These are phyloP conservation scores for Hypoxylon sp. DNA, from an alignment of 2,329 filamentous ascomycete genomes.

Conservation along the genomic window DNA sequence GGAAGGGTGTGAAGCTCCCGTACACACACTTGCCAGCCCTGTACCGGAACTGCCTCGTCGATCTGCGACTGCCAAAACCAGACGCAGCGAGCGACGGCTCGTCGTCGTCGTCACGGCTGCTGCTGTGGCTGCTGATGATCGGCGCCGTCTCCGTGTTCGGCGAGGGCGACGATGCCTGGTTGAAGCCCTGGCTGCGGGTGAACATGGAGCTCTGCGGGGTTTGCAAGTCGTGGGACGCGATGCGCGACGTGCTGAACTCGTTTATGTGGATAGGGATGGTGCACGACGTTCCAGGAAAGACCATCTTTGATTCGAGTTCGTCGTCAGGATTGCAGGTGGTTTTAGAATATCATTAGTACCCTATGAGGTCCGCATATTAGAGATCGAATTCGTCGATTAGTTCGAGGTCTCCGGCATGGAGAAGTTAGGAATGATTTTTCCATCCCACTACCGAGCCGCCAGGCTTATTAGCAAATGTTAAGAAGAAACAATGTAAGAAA, in stretches of 20 bases:
- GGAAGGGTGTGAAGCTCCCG: constrained; percentile 40
- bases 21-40: constrained; percentile 31
- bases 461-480: too few relatives aligned
- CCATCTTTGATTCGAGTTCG: constrained; percentile 35
- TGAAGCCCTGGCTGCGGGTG: constrained; percentile 34
- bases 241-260: constrained; percentile 38
- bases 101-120: constrained; percentile 21
- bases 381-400: too few relatives aligned
- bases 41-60: constrained; percentile 27
- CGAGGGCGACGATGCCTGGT: constrained; percentile 31
- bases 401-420: not conserved
- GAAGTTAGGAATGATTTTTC: not conserved
- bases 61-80: constrained; percentile 3
- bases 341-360: not conserved
- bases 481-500: too few relatives aligned
- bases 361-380: too few relatives aligned
- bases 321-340: not conserved
- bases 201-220: constrained; percentile 31
- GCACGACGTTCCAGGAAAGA: constrained; percentile 43
- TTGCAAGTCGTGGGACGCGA: constrained; percentile 30
- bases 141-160: constrained; percentile 40
- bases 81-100: not conserved
- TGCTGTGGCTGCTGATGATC: constrained; percentile 42
- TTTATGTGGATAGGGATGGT: constrained; percentile 46
- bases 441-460: too few relatives aligned